Evolutionary conservation across 768 basidiomycete genomes (phyloP).

Genomic region (Lactarius tabidus): DNA sequence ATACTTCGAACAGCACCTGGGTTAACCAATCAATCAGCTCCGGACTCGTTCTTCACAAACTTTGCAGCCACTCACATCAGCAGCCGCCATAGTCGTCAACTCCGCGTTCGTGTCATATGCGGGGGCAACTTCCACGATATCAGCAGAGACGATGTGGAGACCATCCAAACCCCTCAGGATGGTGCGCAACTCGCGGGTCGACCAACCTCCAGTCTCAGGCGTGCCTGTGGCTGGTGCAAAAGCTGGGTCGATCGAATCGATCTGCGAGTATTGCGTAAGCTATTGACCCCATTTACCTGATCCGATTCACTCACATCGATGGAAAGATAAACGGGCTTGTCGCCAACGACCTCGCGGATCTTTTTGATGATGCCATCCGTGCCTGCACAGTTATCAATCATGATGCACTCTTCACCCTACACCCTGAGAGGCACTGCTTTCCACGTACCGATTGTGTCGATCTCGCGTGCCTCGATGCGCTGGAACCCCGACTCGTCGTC

Average conservation of each 20-base stretch:
- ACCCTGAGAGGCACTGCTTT: background rate
- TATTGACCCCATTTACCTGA: background rate
- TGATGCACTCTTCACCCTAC: background rate
- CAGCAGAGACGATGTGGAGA: slow-evolving; percentile 71
- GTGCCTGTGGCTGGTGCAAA: slow-evolving; percentile 84
- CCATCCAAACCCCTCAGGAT: slow-evolving; percentile 75
- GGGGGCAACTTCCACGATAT: slow-evolving; percentile 83
- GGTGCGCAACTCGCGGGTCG: slow-evolving; percentile 73
- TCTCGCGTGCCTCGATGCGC: slow-evolving; percentile 78
- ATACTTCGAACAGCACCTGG: slow-evolving; percentile 68
- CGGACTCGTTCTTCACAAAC: too few species aligned
- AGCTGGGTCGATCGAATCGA: slow-evolving; percentile 76
- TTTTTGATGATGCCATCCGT: slow-evolving; percentile 73
- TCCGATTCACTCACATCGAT: slow-evolving; percentile 52
- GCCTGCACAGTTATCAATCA: slow-evolving; percentile 36
- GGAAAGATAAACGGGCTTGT: slow-evolving; percentile 71
- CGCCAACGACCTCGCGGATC: slow-evolving; percentile 74
- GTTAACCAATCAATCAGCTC: background rate
- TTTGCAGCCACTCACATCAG: slow-evolving; percentile 41
- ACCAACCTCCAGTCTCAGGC: slow-evolving; percentile 82
- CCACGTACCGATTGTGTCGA: slow-evolving; percentile 67
- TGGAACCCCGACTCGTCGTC: slow-evolving; percentile 79
- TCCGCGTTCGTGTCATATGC: slow-evolving; percentile 71
- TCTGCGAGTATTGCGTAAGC: slow-evolving; percentile 38
- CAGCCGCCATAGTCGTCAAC: slow-evolving; percentile 59